A percentile compares a stretch with the other conserved stretches of the same genome.
Conservation (phyloP, 345 rosid species). For the Melaleuca quinquenervia region DNA sequence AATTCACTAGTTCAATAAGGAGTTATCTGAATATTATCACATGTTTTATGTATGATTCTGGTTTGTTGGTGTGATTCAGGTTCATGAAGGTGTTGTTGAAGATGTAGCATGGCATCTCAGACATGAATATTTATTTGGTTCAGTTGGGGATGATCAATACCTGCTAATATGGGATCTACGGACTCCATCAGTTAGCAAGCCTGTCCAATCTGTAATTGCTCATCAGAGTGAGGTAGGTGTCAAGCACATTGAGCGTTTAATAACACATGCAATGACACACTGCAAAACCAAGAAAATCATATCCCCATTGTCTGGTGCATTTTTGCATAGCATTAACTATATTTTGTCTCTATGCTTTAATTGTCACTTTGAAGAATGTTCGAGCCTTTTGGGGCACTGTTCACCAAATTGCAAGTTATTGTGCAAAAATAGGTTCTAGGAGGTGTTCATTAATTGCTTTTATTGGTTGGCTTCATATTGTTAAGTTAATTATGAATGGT, state of each 20-base stretch:
- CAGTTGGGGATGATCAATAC: conserved; percentile 96
- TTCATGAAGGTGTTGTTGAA: conserved; percentile 98
- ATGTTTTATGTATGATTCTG: background rate
- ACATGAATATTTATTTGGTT: conserved; percentile 95
- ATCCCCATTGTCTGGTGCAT: background rate
- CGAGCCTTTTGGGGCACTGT: background rate
- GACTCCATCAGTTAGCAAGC: conserved; percentile 55
- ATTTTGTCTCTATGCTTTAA: background rate
- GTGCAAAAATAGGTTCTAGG: background rate
- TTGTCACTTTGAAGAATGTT: background rate
- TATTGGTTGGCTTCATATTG: background rate
- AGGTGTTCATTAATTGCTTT: background rate
- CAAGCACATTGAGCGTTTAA: background rate
- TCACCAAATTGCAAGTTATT: background rate
- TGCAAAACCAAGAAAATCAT: background rate
- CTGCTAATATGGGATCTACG: conserved; percentile 90
- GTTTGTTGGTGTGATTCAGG: conserved; percentile 21
- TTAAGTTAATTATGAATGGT: background rate
- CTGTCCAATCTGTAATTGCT: conserved; percentile 85
- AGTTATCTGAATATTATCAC: background rate
- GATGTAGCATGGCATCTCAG: conserved; percentile 99
- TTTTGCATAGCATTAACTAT: background rate
- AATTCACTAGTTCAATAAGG: background rate
- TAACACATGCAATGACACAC: background rate
- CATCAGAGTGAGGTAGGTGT: conserved; percentile 84